These are phyloP conservation scores for Xylaria venustula DNA, from an alignment of 495 filamentous ascomycete genomes.

Conservation along the genomic window DNA sequence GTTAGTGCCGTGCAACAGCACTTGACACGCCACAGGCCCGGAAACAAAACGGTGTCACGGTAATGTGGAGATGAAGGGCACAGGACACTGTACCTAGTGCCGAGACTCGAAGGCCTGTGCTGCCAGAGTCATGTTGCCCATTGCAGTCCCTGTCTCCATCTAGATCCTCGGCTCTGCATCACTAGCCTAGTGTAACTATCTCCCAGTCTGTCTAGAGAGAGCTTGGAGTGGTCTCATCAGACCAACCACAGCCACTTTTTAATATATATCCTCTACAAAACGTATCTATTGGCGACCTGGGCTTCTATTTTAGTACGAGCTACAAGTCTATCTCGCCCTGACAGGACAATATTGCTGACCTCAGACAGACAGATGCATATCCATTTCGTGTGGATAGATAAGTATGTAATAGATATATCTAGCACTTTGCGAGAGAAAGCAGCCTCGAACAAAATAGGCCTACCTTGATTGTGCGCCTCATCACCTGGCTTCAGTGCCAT, in stretches of 20 bases:
- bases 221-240: constrained; percentile 7
- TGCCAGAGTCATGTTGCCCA: constrained; percentile 9
- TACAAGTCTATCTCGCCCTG: not conserved
- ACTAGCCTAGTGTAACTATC: constrained; percentile 7
- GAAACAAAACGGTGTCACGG: constrained; percentile 18
- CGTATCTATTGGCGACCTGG: constrained; percentile 3
- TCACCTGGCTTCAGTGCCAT: not conserved
- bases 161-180: constrained; percentile 17
- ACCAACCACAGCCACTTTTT: constrained; percentile 15
- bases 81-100: not conserved
- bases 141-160: not conserved
- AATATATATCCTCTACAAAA: constrained; percentile 14
- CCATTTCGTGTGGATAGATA: not conserved
- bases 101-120: constrained; percentile 9
- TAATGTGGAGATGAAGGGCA: constrained; percentile 13
- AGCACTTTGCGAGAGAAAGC: too few relatives aligned
- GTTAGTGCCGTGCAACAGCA: constrained; percentile 13
- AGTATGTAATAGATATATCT: too few relatives aligned
- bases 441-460: too few relatives aligned
- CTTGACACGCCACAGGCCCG: constrained; percentile 14
- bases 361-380: not conserved
- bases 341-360: constrained; percentile 1
- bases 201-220: constrained; percentile 7
- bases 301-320: constrained; percentile 12
- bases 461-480: too few relatives aligned